A percentile compares a stretch with the other conserved stretches of the same genome.
Evolutionary conservation across 306 rosid species (phyloP).

Genomic region (Citrullus colocynthis): DNA sequence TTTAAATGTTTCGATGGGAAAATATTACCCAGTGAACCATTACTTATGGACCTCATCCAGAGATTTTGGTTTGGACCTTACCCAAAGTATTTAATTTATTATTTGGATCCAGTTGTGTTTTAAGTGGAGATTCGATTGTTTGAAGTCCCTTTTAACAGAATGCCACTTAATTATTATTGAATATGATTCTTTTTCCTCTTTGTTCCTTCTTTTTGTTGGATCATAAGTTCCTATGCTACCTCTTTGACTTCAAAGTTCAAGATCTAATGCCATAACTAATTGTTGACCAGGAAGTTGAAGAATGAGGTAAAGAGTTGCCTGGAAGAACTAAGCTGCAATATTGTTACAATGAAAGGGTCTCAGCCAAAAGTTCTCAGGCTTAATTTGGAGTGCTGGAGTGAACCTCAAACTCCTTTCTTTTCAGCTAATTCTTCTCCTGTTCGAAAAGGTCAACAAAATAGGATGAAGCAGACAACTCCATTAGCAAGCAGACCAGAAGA

Average conservation of each 20-base stretch:
- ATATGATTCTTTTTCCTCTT: not conserved
- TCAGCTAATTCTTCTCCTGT: constrained; percentile 67
- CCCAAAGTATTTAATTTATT: not conserved
- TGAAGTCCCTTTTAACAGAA: not conserved
- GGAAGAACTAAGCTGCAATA: constrained; percentile 78
- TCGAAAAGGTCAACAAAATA: constrained; percentile 31
- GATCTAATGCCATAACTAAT: not conserved
- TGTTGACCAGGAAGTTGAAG: constrained; percentile 63
- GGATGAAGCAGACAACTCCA: constrained; percentile 74
- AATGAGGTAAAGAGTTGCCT: constrained; percentile 79
- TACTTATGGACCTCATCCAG: not conserved
- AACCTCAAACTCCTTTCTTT: constrained; percentile 64
- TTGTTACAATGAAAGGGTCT: constrained; percentile 71
- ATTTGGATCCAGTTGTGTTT: not conserved
- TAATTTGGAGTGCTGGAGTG: constrained; percentile 56
- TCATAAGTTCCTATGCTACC: not conserved
- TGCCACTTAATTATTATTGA: not conserved
- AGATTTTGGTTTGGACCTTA: not conserved
- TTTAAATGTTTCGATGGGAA: not conserved
- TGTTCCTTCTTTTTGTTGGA: not conserved
- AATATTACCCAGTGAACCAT: not conserved
- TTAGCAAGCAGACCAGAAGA: constrained; percentile 78
- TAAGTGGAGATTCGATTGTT: not conserved
- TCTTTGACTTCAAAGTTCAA: not conserved
- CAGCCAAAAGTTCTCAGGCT: constrained; percentile 78